These are phyloP conservation scores for Fusarium sp. DNA, from an alignment of 2,329 filamentous ascomycete genomes.

Conservation along the genomic window DNA sequence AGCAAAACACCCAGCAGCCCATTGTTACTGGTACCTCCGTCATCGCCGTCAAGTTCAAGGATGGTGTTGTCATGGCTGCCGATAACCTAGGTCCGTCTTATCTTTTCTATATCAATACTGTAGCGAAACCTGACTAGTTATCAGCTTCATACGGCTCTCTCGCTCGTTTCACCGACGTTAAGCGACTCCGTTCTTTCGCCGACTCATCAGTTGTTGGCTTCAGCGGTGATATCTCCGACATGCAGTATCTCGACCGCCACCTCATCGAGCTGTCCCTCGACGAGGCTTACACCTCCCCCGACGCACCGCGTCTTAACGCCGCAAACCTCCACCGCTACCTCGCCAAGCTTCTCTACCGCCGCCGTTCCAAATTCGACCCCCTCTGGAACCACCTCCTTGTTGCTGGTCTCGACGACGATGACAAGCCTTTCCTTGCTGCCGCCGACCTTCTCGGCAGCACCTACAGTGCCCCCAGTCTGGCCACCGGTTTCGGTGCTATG, in stretches of 20 bases:
- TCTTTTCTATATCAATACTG: not conserved
- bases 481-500: conserved; percentile 93
- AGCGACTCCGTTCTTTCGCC: conserved; percentile 92
- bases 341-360: conserved; percentile 93
- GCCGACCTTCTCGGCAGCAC: conserved; percentile 94
- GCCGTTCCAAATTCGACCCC: conserved; percentile 94
- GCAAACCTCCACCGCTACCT: conserved; percentile 98
- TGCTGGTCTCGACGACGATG: conserved; percentile 83
- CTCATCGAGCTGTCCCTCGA: conserved; percentile 86
- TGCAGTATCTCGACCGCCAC: conserved; percentile 97
- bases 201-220: conserved; percentile 88
- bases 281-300: conserved; percentile 78
- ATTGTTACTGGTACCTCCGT: conserved; percentile 98
- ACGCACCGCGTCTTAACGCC: conserved; percentile 73
- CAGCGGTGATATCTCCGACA: conserved; percentile 96
- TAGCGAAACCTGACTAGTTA: conserved; percentile 10
- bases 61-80: conserved; percentile 94
- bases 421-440: conserved; percentile 87
- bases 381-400: conserved; percentile 97
- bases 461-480: conserved; percentile 86
- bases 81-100: conserved; percentile 85
- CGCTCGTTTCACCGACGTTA: conserved; percentile 95
- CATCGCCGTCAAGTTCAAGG: conserved; percentile 93
- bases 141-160: conserved; percentile 96
- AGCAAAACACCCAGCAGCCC: conserved; percentile 88